These are phyloP conservation scores for Apiospora kogelbergensis DNA, from an alignment of 2,329 filamentous ascomycete genomes.

Conservation along the genomic window DNA sequence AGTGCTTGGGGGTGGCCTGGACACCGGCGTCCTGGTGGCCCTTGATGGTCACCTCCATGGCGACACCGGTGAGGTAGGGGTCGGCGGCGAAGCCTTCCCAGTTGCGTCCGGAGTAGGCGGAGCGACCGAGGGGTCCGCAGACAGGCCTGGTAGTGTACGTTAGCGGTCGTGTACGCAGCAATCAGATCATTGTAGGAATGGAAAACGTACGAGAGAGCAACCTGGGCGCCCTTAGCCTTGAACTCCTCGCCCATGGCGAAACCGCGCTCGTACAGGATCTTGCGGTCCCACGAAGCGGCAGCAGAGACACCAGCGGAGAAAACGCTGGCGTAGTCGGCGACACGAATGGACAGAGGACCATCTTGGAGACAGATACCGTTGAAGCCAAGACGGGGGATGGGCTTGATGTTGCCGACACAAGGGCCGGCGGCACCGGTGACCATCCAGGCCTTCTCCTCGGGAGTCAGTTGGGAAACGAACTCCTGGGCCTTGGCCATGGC, in stretches of 20 bases:
- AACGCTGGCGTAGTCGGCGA: conserved; percentile 65
- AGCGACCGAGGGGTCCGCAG: conserved; percentile 42
- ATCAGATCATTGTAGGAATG: neutral
- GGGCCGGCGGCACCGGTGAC: conserved; percentile 18
- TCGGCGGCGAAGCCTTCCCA: conserved; percentile 67
- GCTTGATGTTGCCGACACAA: conserved; percentile 33
- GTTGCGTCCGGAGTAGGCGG: conserved; percentile 55
- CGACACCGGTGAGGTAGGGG: conserved; percentile 64
- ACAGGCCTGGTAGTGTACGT: conserved; percentile 34
- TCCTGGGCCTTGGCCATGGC: conserved; percentile 37
- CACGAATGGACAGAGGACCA: conserved; percentile 65
- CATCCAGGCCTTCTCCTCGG: conserved; percentile 20
- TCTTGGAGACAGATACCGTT: conserved; percentile 67
- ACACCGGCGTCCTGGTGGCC: conserved; percentile 38
- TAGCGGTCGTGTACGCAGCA: neutral
- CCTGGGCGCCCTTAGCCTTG: conserved; percentile 70
- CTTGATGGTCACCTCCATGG: conserved; percentile 34
- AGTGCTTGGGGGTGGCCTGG: conserved; percentile 40
- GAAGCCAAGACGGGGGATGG: conserved; percentile 56
- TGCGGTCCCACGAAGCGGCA: conserved; percentile 69
- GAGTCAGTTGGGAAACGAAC: conserved; percentile 19
- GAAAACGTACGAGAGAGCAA: conserved; percentile 49
- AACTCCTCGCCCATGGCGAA: conserved; percentile 57
- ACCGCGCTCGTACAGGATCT: conserved; percentile 50
- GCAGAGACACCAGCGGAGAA: conserved; percentile 71